Conservation (phyloP, 139 green algal genomes). For the Trebouxia sp. region DNA sequence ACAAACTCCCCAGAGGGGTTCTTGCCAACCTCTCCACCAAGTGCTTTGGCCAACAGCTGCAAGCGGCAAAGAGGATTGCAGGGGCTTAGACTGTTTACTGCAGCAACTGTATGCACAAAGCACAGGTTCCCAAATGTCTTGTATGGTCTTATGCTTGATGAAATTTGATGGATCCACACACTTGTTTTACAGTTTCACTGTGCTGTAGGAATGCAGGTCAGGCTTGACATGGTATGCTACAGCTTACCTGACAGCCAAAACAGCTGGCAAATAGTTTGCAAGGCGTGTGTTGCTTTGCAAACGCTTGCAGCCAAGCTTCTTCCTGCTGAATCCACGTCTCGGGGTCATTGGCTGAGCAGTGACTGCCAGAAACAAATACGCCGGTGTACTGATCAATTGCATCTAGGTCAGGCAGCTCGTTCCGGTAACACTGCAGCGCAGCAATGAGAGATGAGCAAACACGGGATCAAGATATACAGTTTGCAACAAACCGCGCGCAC, state of each 20-base stretch:
- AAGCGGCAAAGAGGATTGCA: too few species aligned
- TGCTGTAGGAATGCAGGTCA: background rate
- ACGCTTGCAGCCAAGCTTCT: conserved; percentile 31
- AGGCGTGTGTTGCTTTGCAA: background rate
- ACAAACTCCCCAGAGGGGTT: conserved; percentile 58
- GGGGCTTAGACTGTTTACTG: too few species aligned
- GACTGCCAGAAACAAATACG: conserved; percentile 45
- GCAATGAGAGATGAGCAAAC: too few species aligned
- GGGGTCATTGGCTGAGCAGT: conserved; percentile 48
- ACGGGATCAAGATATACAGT: background rate
- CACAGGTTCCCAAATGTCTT: too few species aligned
- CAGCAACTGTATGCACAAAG: too few species aligned
- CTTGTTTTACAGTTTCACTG: too few species aligned
- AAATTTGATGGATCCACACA: too few species aligned
- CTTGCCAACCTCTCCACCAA: conserved; percentile 50
- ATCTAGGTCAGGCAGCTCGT: conserved; percentile 38
- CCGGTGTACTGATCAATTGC: conserved; percentile 31
- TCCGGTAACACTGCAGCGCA: conserved; percentile 27
- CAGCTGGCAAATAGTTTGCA: conserved; percentile 51
- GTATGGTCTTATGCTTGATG: too few species aligned
- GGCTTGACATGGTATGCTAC: background rate
- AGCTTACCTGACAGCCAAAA: conserved; percentile 56
- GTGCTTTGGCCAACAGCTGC: conserved; percentile 42
- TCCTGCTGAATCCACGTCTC: conserved; percentile 47
- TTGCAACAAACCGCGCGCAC: background rate